Evolutionary conservation across 1,284 basidiomycete genomes (phyloP).

Genomic region (Trametes polyzona): DNA sequence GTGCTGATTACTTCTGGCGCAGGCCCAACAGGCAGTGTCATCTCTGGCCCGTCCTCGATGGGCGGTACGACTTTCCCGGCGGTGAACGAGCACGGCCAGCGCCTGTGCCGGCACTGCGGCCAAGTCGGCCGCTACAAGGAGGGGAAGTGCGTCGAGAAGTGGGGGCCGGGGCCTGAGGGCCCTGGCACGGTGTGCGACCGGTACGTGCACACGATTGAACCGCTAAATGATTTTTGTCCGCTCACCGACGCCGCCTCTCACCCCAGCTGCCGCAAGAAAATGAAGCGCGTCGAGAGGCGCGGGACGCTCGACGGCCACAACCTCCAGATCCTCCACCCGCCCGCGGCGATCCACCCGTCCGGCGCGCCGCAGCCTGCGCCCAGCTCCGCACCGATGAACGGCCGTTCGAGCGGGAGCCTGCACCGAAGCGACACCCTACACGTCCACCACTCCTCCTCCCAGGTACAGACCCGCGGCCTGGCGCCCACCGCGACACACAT

Average conservation of each 20-base stretch:
- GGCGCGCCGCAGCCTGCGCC: constrained; percentile 29
- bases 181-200: constrained; percentile 84
- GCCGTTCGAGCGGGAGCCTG: constrained; percentile 30
- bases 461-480: constrained; percentile 15
- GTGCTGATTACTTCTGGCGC: background rate
- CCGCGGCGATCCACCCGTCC: constrained; percentile 35
- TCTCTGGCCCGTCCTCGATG: constrained; percentile 33
- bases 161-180: constrained; percentile 83
- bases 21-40: constrained; percentile 34
- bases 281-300: constrained; percentile 80
- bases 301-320: constrained; percentile 62
- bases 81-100: constrained; percentile 65
- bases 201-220: constrained; percentile 39
- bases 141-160: constrained; percentile 84
- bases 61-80: constrained; percentile 50
- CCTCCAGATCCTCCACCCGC: constrained; percentile 25
- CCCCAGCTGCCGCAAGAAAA: constrained; percentile 76
- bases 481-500: constrained; percentile 29
- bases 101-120: constrained; percentile 77
- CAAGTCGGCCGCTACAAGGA: constrained; percentile 76
- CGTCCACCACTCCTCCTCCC: constrained; percentile 24
- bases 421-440: constrained; percentile 38
- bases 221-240: constrained; percentile 1
- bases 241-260: background rate
- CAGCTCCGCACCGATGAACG: constrained; percentile 27